Conservation (phyloP, 345 rosid species). For the Gossypium raimondii region DNA sequence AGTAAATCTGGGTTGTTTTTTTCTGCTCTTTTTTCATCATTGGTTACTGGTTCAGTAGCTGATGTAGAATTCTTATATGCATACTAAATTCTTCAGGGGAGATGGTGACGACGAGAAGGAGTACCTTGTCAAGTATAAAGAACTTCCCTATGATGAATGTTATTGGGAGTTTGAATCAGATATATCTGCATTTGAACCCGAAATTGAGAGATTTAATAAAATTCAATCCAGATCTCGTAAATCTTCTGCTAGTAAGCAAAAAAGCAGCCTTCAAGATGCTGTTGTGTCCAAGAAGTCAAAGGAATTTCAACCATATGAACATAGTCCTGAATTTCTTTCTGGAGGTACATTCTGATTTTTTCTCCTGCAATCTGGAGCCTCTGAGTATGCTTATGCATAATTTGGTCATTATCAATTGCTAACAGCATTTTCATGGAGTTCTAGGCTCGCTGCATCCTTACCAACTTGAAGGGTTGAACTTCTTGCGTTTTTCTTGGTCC, state of each 20-base stretch:
- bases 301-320: constrained; percentile 86
- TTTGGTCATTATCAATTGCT: constrained; percentile 20
- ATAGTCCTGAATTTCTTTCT: constrained; percentile 77
- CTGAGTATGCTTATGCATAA: background rate
- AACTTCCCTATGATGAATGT: constrained; percentile 92
- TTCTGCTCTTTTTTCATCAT: constrained; percentile 1
- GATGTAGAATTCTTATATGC: constrained; percentile 2
- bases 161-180: constrained; percentile 98
- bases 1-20: background rate
- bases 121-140: constrained; percentile 97
- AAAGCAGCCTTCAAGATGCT: constrained; percentile 35
- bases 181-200: constrained; percentile 81
- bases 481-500: constrained; percentile 97
- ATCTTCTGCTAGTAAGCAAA: constrained; percentile 42
- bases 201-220: constrained; percentile 72
- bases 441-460: constrained; percentile 94
- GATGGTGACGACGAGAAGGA: constrained; percentile 72
- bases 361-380: constrained; percentile 5
- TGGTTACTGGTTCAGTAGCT: constrained; percentile 8
- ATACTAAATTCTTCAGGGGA: constrained; percentile 55
- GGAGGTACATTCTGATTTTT: constrained; percentile 60
- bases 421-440: constrained; percentile 26
- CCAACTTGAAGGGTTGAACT: constrained; percentile 96
- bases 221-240: constrained; percentile 61
- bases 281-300: constrained; percentile 51